These are phyloP conservation scores for Pyricularia pennisetigena DNA, from an alignment of 2,329 filamentous ascomycete genomes.

Conservation along the genomic window DNA sequence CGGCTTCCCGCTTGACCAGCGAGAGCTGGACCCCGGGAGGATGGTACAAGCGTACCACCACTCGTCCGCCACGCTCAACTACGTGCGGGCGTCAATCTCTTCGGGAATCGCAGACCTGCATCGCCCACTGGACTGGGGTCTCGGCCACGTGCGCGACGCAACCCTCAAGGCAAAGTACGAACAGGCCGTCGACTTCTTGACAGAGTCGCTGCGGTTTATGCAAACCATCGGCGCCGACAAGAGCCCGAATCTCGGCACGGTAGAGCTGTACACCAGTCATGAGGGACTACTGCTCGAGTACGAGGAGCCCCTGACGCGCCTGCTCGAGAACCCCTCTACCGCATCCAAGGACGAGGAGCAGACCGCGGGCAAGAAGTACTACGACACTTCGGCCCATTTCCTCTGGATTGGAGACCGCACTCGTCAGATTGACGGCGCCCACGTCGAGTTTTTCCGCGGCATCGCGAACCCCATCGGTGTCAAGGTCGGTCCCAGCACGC, in stretches of 20 bases:
- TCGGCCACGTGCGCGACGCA: slow-evolving; percentile 83
- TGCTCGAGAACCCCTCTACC: slow-evolving; percentile 42
- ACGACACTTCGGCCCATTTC: slow-evolving; percentile 93
- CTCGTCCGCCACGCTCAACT: slow-evolving; percentile 90
- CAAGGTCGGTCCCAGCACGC: slow-evolving; percentile 87
- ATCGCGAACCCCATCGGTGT: slow-evolving; percentile 94
- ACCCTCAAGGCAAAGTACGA: slow-evolving; percentile 79
- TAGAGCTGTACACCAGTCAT: slow-evolving; percentile 92
- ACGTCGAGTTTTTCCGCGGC: slow-evolving; percentile 96
- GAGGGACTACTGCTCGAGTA: slow-evolving; percentile 93
- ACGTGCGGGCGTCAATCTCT: slow-evolving; percentile 71
- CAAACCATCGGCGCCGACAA: slow-evolving; percentile 85
- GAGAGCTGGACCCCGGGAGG: slow-evolving; percentile 71
- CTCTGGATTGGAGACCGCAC: slow-evolving; percentile 98
- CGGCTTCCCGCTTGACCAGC: slow-evolving; percentile 66
- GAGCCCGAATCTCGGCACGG: slow-evolving; percentile 74
- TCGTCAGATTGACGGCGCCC: slow-evolving; percentile 81
- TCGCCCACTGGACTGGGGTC: slow-evolving; percentile 85
- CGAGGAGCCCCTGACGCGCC: slow-evolving; percentile 76
- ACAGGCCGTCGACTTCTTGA: slow-evolving; percentile 74
- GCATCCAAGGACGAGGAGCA: slow-evolving; percentile 14
- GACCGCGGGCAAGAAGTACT: slow-evolving; percentile 54
- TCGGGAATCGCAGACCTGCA: slow-evolving; percentile 92
- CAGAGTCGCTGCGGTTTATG: slow-evolving; percentile 89
- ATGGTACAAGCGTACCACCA: slow-evolving; percentile 92